These are phyloP conservation scores for Pseudogymnoascus verrucosus DNA, from an alignment of 2,329 filamentous ascomycete species.

Conservation along the genomic window DNA sequence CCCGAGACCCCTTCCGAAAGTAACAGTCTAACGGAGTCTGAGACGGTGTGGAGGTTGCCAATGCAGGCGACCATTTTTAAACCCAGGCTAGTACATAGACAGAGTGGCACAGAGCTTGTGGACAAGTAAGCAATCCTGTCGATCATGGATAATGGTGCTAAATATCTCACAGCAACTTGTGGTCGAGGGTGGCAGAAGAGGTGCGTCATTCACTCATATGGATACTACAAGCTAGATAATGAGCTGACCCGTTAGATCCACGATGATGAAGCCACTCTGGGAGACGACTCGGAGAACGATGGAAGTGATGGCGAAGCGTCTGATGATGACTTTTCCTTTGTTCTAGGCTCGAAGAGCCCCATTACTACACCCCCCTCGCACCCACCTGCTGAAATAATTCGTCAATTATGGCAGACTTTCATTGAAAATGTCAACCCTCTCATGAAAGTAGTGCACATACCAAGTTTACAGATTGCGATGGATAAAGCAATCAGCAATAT, in stretches of 20 bases:
- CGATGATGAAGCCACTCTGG: slow-evolving; percentile 19
- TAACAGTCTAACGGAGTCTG: not conserved
- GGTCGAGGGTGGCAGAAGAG: slow-evolving; percentile 25
- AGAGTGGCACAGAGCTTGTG: slow-evolving; percentile 18
- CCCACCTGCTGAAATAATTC: slow-evolving; percentile 40
- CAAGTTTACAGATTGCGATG: slow-evolving; percentile 54
- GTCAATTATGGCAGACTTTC: slow-evolving; percentile 60
- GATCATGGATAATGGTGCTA: slow-evolving; percentile 12
- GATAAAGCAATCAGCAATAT: slow-evolving; percentile 46
- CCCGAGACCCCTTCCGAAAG: slow-evolving; percentile 6
- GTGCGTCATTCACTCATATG: slow-evolving; percentile 12
- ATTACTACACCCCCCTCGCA: slow-evolving; percentile 17
- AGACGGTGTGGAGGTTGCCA: slow-evolving; percentile 11
- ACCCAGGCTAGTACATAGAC: slow-evolving; percentile 17
- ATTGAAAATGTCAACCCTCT: slow-evolving; percentile 61
- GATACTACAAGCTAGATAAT: not conserved
- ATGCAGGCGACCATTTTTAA: slow-evolving; percentile 11
- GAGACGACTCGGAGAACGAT: slow-evolving; percentile 18
- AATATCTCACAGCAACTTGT: slow-evolving; percentile 20
- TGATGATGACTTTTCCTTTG: slow-evolving; percentile 23
- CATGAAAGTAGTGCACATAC: slow-evolving; percentile 58
- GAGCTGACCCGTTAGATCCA: slow-evolving; percentile 20
- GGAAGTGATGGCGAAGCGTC: slow-evolving; percentile 18
- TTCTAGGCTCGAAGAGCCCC: slow-evolving; percentile 20
- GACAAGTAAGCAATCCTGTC: slow-evolving; percentile 19